Conservation (phyloP, 1,284 basidiomycete species). For the Ceratobasidium sp. region DNA sequence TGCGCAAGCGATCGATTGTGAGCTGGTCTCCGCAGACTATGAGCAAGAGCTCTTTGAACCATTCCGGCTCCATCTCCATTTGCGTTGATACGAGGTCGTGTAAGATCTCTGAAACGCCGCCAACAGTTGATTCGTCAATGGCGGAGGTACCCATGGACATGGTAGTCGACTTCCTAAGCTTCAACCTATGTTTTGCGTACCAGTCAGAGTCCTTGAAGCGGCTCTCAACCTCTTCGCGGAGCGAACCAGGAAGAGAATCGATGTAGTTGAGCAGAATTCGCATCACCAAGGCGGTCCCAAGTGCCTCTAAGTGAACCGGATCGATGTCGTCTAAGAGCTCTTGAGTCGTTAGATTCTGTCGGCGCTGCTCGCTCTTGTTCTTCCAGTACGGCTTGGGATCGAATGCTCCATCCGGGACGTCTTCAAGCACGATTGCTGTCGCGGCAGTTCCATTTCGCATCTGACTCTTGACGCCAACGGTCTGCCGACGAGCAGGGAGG, state of each 20-base stretch:
- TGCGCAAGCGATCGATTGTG: slow-evolving; percentile 56
- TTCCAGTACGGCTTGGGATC: slow-evolving; percentile 10
- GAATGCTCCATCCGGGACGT: slow-evolving; percentile 17
- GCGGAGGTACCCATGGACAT: neutral
- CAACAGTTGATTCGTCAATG: slow-evolving; percentile 10
- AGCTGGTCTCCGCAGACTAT: slow-evolving; percentile 57
- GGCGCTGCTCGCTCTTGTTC: neutral
- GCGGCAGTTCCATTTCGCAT: slow-evolving; percentile 18
- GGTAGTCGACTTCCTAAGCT: neutral
- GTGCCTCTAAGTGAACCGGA: neutral
- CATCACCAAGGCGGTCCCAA: slow-evolving; percentile 4
- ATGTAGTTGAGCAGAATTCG: neutral
- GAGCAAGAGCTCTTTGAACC: slow-evolving; percentile 48
- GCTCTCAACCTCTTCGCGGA: neutral
- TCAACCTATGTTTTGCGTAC: neutral
- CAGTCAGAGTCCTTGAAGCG: neutral
- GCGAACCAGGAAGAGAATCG: neutral
- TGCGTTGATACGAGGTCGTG: slow-evolving; percentile 3
- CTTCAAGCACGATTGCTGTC: slow-evolving; percentile 13
- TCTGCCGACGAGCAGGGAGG: too few relatives aligned
- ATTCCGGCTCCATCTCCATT: slow-evolving; percentile 8
- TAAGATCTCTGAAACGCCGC: neutral
- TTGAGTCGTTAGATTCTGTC: neutral
- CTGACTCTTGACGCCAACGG: neutral
- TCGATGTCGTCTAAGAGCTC: slow-evolving; percentile 8